These are phyloP conservation scores for Gossypium bickii DNA, from an alignment of 345 rosid species.

Conservation along the genomic window DNA sequence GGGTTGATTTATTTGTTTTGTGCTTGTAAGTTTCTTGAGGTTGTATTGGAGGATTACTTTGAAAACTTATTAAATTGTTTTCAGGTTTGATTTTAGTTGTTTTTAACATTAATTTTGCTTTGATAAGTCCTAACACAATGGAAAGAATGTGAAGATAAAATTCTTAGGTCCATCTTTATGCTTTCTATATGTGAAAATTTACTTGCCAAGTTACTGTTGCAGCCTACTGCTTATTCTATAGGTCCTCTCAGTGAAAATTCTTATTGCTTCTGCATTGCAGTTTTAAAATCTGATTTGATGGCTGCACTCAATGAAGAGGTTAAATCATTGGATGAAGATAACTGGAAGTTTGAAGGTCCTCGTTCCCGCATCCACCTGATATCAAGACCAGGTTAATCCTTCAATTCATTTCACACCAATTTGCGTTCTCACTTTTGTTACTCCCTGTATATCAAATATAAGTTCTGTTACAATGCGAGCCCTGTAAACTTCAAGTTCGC, in stretches of 20 bases:
- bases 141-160: background rate
- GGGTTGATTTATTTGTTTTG: background rate
- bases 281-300: slow-evolving; percentile 72
- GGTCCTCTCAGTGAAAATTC: background rate
- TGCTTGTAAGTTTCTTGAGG: background rate
- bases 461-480: background rate
- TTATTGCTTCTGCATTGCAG: slow-evolving; percentile 33
- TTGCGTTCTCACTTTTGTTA: background rate
- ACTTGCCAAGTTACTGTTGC: background rate
- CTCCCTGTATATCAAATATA: background rate
- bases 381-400: slow-evolving; percentile 60
- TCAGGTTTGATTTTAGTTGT: background rate
- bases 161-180: background rate
- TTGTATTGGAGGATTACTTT: background rate
- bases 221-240: background rate
- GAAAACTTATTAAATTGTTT: background rate
- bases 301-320: slow-evolving; percentile 70
- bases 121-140: background rate
- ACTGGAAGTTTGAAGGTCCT: slow-evolving; percentile 89
- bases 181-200: background rate
- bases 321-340: slow-evolving; percentile 85
- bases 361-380: slow-evolving; percentile 78
- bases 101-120: background rate
- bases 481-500: background rate
- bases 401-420: background rate